phyloP scores from a whole-genome alignment of 768 basidiomycete genomes.

The Lactifluus subvellereus region DNA sequence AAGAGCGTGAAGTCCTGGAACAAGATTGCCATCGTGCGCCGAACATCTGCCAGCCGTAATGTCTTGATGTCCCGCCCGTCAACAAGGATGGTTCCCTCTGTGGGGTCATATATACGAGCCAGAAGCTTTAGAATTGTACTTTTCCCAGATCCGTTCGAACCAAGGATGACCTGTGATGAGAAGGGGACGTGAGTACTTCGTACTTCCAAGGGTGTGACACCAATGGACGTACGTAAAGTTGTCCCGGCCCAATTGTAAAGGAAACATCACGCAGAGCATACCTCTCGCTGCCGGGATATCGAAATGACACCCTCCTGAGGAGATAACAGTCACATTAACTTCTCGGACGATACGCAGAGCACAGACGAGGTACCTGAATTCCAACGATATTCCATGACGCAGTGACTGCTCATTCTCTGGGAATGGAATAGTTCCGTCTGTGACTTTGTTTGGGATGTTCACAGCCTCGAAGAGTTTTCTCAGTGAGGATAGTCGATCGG shows the following conservation, averaged over 20 bases:
- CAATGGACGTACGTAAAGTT: slow-evolving; percentile 56
- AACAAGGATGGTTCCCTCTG: slow-evolving; percentile 61
- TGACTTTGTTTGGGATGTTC: slow-evolving; percentile 52
- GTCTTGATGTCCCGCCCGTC: slow-evolving; percentile 59
- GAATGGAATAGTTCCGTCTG: slow-evolving; percentile 46
- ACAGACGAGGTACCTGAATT: slow-evolving; percentile 45
- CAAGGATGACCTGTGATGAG: slow-evolving; percentile 59
- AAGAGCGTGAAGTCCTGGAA: slow-evolving; percentile 82
- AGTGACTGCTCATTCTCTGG: slow-evolving; percentile 17
- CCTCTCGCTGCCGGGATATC: slow-evolving; percentile 48
- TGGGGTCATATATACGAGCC: slow-evolving; percentile 61
- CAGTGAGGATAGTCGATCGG: slow-evolving; percentile 47
- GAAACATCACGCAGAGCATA: slow-evolving; percentile 58
- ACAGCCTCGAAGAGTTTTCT: slow-evolving; percentile 60
- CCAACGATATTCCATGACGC: slow-evolving; percentile 40
- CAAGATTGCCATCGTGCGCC: slow-evolving; percentile 61
- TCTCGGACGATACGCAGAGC: not conserved
- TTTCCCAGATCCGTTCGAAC: slow-evolving; percentile 73
- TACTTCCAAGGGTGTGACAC: not conserved
- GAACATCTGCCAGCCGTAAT: slow-evolving; percentile 54
- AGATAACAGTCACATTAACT: not conserved
- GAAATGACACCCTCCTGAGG: slow-evolving; percentile 63
- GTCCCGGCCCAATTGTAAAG: slow-evolving; percentile 63
- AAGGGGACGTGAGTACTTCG: not conserved
- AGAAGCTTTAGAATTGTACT: slow-evolving; percentile 75